Conservation (phyloP, 192 early-diverging fungal genomes). For the Cladochytrium replicatum region DNA sequence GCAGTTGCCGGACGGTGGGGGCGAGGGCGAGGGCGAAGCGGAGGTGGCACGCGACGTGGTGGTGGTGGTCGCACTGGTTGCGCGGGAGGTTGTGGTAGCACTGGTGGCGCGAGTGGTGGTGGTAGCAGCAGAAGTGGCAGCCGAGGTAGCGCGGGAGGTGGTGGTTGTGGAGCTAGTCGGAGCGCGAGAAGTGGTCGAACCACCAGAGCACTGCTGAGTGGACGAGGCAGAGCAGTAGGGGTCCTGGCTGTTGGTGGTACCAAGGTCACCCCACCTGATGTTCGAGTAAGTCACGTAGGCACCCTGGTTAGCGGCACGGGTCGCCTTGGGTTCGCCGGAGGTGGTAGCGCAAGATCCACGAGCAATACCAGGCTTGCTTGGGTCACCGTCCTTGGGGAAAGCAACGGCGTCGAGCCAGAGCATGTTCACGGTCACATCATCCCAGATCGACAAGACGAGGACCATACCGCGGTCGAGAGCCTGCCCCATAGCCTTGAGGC, state of each 20-base stretch:
- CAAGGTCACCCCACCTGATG: constrained; percentile 22
- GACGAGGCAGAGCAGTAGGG: neutral
- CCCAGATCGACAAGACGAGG: constrained; percentile 25
- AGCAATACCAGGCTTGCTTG: constrained; percentile 10
- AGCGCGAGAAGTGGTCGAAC: neutral
- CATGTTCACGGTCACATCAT: constrained; percentile 21
- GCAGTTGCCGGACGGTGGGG: neutral
- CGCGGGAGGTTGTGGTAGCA: too few relatives aligned
- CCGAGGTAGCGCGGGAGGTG: neutral
- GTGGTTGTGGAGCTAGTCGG: neutral
- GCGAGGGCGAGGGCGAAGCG: neutral
- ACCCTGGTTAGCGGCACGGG: neutral
- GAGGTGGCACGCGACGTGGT: too few relatives aligned
- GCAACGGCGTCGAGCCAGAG: constrained; percentile 28
- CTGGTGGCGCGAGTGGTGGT: neutral
- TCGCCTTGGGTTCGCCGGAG: constrained; percentile 8
- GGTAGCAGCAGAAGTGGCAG: neutral
- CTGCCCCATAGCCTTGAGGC: constrained; percentile 23
- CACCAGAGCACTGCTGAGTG: too few relatives aligned
- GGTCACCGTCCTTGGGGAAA: constrained; percentile 10
- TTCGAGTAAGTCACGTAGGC: constrained; percentile 17
- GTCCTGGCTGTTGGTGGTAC: constrained; percentile 14
- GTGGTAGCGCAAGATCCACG: constrained; percentile 19
- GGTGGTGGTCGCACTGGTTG: too few relatives aligned
- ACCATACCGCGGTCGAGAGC: constrained; percentile 19